These are phyloP conservation scores for Diaporthe citrichinensis DNA, from an alignment of 2,329 filamentous ascomycete genomes.

Conservation along the genomic window DNA sequence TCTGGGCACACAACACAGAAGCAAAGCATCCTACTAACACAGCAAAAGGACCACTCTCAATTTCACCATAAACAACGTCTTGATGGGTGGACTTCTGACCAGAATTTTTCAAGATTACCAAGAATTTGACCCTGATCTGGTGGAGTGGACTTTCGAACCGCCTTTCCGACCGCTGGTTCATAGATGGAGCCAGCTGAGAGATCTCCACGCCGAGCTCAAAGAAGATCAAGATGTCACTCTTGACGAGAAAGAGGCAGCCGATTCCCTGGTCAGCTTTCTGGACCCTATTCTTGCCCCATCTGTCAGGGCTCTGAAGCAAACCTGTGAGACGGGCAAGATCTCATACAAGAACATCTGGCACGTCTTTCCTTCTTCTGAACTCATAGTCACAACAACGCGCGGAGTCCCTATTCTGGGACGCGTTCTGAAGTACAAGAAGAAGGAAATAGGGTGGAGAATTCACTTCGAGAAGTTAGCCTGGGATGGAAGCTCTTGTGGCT, in stretches of 20 bases:
- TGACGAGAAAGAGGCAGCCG: not conserved
- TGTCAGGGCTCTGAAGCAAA: not conserved
- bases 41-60: not conserved
- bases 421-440: not conserved
- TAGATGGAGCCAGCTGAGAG: not conserved
- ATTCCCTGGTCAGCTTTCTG: not conserved
- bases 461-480: not conserved
- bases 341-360: conserved; percentile 8
- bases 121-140: not conserved
- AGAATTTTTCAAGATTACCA: not conserved
- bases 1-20: not conserved
- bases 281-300: not conserved
- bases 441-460: not conserved
- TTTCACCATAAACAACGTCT: conserved; percentile 10
- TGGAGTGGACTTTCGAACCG: not conserved
- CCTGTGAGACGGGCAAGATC: not conserved
- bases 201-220: not conserved
- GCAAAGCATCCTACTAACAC: not conserved
- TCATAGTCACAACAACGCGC: not conserved
- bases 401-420: not conserved
- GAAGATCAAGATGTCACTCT: not conserved
- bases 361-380: conserved; percentile 9
- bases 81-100: not conserved
- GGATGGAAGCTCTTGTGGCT: not conserved
- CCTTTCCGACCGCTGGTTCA: conserved; percentile 1